A percentile compares a stretch with the other conserved stretches of the same genome.
Conservation (phyloP, 306 rosid species). For the Senna tora region DNA sequence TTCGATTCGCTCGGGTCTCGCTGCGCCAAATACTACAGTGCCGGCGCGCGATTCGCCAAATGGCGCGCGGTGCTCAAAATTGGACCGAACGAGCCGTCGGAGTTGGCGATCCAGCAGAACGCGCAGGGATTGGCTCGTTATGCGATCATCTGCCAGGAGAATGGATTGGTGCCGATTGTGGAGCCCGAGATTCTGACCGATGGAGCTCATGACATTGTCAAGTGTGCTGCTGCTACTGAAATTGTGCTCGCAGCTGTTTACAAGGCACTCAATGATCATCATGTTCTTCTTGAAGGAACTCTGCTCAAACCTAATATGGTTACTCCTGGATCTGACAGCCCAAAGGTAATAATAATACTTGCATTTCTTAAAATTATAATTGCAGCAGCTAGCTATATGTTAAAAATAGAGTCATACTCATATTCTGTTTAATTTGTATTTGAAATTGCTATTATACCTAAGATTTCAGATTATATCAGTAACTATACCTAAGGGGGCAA, state of each 20-base stretch:
- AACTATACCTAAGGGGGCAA: no score
- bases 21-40: slow-evolving; percentile 65
- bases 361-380: no score
- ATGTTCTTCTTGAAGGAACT: slow-evolving; percentile 78
- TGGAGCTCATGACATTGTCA: slow-evolving; percentile 60
- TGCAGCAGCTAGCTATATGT: no score
- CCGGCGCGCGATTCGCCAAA: slow-evolving; percentile 74
- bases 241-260: slow-evolving; percentile 68
- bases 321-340: slow-evolving; percentile 67
- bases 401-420: no score
- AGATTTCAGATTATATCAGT: no score
- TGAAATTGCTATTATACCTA: no score
- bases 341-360: slow-evolving; percentile 49
- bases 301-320: slow-evolving; percentile 84
- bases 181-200: slow-evolving; percentile 76
- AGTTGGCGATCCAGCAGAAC: slow-evolving; percentile 62
- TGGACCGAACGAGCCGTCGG: slow-evolving; percentile 62
- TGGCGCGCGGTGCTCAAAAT: slow-evolving; percentile 78
- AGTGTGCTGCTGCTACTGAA: slow-evolving; percentile 71
- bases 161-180: slow-evolving; percentile 74
- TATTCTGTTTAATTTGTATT: no score
- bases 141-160: slow-evolving; percentile 75
- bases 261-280: slow-evolving; percentile 74
- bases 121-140: slow-evolving; percentile 82
- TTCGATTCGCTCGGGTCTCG: slow-evolving; percentile 63